phyloP scores from a whole-genome alignment of 2,329 filamentous ascomycete genomes.

The Hirsutella rhossiliensis region DNA sequence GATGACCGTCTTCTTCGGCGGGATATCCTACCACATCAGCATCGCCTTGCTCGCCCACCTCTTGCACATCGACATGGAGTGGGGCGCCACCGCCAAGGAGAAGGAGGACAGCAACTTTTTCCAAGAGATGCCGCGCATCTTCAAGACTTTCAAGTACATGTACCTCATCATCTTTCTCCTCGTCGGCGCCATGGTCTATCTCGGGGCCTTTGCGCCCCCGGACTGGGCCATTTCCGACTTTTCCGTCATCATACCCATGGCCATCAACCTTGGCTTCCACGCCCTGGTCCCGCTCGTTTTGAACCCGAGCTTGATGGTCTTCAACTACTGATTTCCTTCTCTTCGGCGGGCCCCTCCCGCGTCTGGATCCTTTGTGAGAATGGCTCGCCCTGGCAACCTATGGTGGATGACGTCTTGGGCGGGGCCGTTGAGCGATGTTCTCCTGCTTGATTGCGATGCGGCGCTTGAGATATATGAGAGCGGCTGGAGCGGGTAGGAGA shows the following conservation, averaged over 20 bases:
- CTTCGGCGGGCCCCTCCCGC: not conserved
- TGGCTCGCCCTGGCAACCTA: too few species aligned
- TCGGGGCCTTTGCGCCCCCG: constrained; percentile 32
- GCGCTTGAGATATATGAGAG: too few species aligned
- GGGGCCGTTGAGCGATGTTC: too few species aligned
- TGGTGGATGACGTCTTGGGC: too few species aligned
- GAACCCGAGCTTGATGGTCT: constrained; percentile 49
- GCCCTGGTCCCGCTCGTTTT: constrained; percentile 46
- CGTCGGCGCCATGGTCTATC: constrained; percentile 35
- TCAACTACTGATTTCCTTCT: constrained; percentile 7
- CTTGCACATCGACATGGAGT: constrained; percentile 30
- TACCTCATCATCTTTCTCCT: constrained; percentile 35
- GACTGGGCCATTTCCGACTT: constrained; percentile 48
- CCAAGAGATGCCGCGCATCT: constrained; percentile 40
- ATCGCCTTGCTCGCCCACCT: constrained; percentile 29
- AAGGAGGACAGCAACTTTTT: constrained; percentile 43
- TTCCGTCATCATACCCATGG: constrained; percentile 45
- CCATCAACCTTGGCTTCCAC: constrained; percentile 20
- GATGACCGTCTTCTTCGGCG: constrained; percentile 31
- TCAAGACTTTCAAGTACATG: constrained; percentile 40
- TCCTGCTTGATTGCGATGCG: too few species aligned
- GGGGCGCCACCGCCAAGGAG: constrained; percentile 48
- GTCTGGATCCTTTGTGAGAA: too few species aligned
- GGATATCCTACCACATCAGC: constrained; percentile 28
- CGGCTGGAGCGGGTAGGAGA: too few species aligned